A percentile compares a stretch with the other conserved stretches of the same genome.
Conservation (phyloP, 345 rosid genomes). For the Zanthoxylum bungeanum region DNA sequence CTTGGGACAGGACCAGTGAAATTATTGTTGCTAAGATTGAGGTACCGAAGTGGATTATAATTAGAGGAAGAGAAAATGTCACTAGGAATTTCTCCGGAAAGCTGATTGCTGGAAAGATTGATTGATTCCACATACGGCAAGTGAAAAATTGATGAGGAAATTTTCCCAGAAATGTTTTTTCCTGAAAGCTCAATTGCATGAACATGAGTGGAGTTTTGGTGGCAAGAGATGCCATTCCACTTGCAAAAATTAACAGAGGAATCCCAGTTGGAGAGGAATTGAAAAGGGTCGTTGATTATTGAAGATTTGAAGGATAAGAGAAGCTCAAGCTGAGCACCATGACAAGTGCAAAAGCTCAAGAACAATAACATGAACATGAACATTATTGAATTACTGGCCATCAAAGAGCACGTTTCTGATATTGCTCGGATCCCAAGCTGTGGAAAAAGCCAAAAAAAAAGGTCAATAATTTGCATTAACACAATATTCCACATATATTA, state of each 20-base stretch:
- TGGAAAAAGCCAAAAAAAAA: slow-evolving; percentile 11
- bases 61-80: slow-evolving; percentile 47
- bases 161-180: slow-evolving; percentile 62
- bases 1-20: slow-evolving; percentile 62
- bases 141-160: slow-evolving; percentile 42
- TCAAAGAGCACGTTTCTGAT: slow-evolving; percentile 17
- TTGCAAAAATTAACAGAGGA: slow-evolving; percentile 49
- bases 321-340: slow-evolving; percentile 52
- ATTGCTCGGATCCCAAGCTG: slow-evolving; percentile 49
- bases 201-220: slow-evolving; percentile 47
- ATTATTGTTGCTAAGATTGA: slow-evolving; percentile 86
- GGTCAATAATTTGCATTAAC: background rate
- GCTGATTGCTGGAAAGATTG: slow-evolving; percentile 64
- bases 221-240: slow-evolving; percentile 76
- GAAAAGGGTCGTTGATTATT: slow-evolving; percentile 61
- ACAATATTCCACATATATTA: background rate
- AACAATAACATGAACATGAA: slow-evolving; percentile 30
- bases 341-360: slow-evolving; percentile 25
- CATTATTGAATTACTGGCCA: slow-evolving; percentile 27
- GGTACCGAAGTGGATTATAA: slow-evolving; percentile 55
- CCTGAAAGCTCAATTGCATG: slow-evolving; percentile 44
- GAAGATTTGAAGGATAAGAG: slow-evolving; percentile 68
- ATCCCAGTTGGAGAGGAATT: slow-evolving; percentile 64
- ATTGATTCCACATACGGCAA: slow-evolving; percentile 51
- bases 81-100: slow-evolving; percentile 51